Evolutionary conservation across 2,329 filamentous ascomycete species (phyloP), one percentile per base, ranked within the genome.

Genomic region (Fusarium chaquense): DNA sequence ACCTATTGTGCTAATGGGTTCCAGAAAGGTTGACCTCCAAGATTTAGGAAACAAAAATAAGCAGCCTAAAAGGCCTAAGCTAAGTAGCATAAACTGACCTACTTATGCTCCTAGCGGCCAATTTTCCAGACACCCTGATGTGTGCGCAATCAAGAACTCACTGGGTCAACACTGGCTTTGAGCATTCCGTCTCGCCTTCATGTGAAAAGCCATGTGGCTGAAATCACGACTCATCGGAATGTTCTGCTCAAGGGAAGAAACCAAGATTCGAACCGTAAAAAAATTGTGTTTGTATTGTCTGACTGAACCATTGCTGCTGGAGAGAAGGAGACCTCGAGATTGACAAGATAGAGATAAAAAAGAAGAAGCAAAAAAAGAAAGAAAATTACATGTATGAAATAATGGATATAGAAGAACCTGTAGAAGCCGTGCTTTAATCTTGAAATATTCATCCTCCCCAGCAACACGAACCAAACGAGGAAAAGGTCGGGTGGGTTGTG

Each of bases 301-400:
- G 70, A 74, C 68, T 74, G 70, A 69, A 74, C 72, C 72, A 72
- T 62, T 72, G 65, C 67, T 72, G 65, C 72, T 69, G 68, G 69
- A 72, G 71, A 75, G 62, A 72, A 73, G 62, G 64, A 73, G 67
- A 72, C 72, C 72, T 71, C 69, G 58, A 69, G 58, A 61, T 70
- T 56, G 62, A 72, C 44, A 58, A 54, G 47, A 59, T 60, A 58
- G 63, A 62, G 20, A 20, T 20, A 20, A 63, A 70, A 70, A 67
- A 53, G 64, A 66, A 43, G 20, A 67, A 44, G 45, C 52, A 65
- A 71, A 61, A 67, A 40, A 58, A 71, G 61, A 64, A 36, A 58
- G 60, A 71, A 69, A 75, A 74, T 74, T 74, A 74, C 72, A 74
- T 69, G 46, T 72, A 72, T 69, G 72, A 74, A 73, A 74, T 75